phyloP scores from a whole-genome alignment of 2,329 filamentous ascomycete genomes.

The Diatrype stigma region DNA sequence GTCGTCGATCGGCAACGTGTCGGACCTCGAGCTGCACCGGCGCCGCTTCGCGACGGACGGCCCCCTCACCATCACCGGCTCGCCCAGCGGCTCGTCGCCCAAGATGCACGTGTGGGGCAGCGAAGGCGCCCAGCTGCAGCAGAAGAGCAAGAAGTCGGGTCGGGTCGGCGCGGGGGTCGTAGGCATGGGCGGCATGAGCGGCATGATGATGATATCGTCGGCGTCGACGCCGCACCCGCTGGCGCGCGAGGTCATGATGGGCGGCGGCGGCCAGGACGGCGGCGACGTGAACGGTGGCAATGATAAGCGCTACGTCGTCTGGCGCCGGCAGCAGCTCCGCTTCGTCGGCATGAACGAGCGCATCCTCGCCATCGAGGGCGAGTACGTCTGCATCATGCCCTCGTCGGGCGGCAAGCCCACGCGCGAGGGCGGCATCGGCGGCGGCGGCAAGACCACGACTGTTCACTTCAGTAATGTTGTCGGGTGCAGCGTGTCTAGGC shows the following conservation, averaged over 20 bases:
- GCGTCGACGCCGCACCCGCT: conserved; percentile 55
- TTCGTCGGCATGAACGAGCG: conserved; percentile 73
- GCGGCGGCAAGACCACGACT: conserved; percentile 66
- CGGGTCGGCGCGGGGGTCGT: conserved; percentile 32
- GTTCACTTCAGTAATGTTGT: conserved; percentile 80
- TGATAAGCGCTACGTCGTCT: conserved; percentile 75
- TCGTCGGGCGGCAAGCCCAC: conserved; percentile 61
- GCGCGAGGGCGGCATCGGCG: conserved; percentile 49
- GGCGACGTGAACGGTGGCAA: conserved; percentile 37
- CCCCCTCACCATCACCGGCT: conserved; percentile 62
- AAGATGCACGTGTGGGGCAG: conserved; percentile 56
- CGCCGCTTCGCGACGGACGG: conserved; percentile 73
- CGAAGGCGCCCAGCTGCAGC: conserved; percentile 31
- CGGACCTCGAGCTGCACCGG: conserved; percentile 71
- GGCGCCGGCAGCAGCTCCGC: conserved; percentile 77
- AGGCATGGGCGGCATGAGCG: conserved; percentile 46
- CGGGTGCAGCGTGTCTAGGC: conserved; percentile 74
- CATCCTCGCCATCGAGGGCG: conserved; percentile 74
- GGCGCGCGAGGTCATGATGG: conserved; percentile 57
- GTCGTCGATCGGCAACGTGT: conserved; percentile 70
- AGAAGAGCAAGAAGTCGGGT: conserved; percentile 36
- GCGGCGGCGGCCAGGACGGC: conserved; percentile 41
- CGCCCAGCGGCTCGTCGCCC: conserved; percentile 66
- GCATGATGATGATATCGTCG: conserved; percentile 39
- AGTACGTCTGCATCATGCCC: conserved; percentile 84